Conservation (phyloP, 805 yeast genomes). For the Barnettozyma siamensis region DNA sequence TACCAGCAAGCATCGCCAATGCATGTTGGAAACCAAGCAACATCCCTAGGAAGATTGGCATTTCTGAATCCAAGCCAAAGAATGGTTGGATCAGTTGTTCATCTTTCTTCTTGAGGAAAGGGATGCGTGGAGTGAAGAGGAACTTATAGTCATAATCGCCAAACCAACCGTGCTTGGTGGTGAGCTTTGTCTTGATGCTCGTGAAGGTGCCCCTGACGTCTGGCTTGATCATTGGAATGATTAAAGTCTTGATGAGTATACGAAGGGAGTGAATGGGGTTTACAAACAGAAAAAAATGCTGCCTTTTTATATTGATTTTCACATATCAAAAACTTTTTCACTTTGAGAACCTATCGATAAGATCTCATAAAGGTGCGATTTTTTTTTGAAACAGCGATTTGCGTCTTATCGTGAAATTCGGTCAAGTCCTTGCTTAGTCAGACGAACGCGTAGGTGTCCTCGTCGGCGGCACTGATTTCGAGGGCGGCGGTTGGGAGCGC, state of each 20-base stretch:
- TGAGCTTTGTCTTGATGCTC: conserved; percentile 33
- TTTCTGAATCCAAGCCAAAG: conserved; percentile 71
- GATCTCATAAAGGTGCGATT: too few relatives aligned
- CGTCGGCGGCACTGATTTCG: conserved; percentile 17
- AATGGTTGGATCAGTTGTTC: conserved; percentile 63
- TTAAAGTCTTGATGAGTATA: too few relatives aligned
- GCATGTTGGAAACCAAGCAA: conserved; percentile 84
- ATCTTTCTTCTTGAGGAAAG: conserved; percentile 45
- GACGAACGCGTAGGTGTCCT: conserved; percentile 20
- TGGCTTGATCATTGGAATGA: background rate
- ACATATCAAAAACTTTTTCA: too few relatives aligned
- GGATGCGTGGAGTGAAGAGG: conserved; percentile 75
- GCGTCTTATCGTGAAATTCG: too few relatives aligned
- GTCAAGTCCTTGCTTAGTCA: background rate
- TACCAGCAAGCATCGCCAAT: conserved; percentile 87
- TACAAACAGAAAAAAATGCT: too few relatives aligned
- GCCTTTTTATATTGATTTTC: too few relatives aligned
- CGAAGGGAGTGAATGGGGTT: too few relatives aligned
- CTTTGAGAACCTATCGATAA: too few relatives aligned
- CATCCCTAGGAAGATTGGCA: conserved; percentile 76
- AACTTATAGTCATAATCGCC: conserved; percentile 84
- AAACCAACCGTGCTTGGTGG: conserved; percentile 75
- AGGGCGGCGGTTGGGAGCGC: conserved; percentile 13
- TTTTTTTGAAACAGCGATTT: too few relatives aligned
- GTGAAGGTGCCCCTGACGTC: background rate